Evolutionary conservation across 2,329 filamentous ascomycete genomes (phyloP).

Genomic region (Mycosphaerella arachidis): DNA sequence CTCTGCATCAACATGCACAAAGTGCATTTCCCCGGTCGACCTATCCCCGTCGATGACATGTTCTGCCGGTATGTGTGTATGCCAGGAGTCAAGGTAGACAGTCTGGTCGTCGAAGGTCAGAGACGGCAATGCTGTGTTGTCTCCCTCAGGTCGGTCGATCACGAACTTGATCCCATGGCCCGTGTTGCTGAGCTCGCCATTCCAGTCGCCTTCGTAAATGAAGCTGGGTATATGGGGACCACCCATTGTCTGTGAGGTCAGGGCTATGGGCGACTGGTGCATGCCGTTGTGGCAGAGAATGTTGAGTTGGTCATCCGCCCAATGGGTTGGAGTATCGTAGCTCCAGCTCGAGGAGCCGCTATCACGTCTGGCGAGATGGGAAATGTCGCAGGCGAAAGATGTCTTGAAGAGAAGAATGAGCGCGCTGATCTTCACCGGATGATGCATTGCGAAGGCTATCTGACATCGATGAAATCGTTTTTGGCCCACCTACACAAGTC

Average conservation of each 20-base stretch:
- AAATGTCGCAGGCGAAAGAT: background rate
- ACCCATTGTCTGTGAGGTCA: background rate
- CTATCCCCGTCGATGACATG: conserved; percentile 44
- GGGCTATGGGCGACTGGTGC: background rate
- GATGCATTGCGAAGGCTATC: too few species aligned
- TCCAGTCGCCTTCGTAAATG: background rate
- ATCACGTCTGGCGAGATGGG: background rate
- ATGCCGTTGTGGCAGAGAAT: background rate
- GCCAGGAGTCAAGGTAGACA: conserved; percentile 48
- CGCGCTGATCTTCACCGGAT: too few species aligned
- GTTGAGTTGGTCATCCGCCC: background rate
- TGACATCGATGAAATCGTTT: too few species aligned
- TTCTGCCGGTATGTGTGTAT: conserved; percentile 50
- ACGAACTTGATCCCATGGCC: background rate
- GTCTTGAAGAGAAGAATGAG: too few species aligned
- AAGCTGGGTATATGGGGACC: background rate
- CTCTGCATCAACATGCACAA: conserved; percentile 43
- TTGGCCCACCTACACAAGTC: too few species aligned
- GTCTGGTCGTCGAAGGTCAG: conserved; percentile 38
- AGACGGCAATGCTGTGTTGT: conserved; percentile 41
- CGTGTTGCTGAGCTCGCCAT: background rate
- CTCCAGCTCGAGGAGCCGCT: background rate
- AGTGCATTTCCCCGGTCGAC: conserved; percentile 46
- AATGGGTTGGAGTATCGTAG: background rate
- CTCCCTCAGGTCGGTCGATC: conserved; percentile 33